These are phyloP conservation scores for Neonectria magnoliae DNA, from an alignment of 2,329 filamentous ascomycete species.

Conservation along the genomic window DNA sequence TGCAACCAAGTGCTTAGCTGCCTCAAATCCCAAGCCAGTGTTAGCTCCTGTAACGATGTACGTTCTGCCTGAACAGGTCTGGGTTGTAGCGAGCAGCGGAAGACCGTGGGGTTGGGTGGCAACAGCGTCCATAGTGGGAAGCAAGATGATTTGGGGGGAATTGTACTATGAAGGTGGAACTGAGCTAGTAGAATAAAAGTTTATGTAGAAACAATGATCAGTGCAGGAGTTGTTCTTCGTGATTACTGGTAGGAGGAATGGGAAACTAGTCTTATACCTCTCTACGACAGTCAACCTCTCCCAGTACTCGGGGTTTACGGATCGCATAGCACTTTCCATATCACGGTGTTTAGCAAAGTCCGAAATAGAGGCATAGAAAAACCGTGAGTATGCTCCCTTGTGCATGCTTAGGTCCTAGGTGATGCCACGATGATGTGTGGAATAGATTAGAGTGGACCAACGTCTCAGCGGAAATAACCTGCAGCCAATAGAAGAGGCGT, in stretches of 20 bases:
- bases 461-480: background rate
- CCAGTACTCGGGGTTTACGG: slow-evolving; percentile 1
- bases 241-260: background rate
- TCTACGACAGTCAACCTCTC: background rate
- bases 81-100: slow-evolving; percentile 16
- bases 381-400: background rate
- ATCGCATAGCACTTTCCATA: background rate
- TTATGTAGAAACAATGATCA: background rate
- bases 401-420: background rate
- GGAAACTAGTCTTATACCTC: background rate
- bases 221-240: background rate
- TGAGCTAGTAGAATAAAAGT: background rate
- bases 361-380: background rate
- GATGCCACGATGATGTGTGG: background rate
- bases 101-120: slow-evolving; percentile 11
- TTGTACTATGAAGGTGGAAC: background rate
- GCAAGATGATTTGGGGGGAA: background rate
- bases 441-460: background rate
- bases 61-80: slow-evolving; percentile 31
- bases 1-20: slow-evolving; percentile 50
- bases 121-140: background rate
- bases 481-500: slow-evolving; percentile 1
- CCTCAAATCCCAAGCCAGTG: slow-evolving; percentile 52
- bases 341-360: background rate
- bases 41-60: slow-evolving; percentile 55